phyloP scores from a whole-genome alignment of 2,329 filamentous ascomycete genomes.

The Orbilia quercus region DNA sequence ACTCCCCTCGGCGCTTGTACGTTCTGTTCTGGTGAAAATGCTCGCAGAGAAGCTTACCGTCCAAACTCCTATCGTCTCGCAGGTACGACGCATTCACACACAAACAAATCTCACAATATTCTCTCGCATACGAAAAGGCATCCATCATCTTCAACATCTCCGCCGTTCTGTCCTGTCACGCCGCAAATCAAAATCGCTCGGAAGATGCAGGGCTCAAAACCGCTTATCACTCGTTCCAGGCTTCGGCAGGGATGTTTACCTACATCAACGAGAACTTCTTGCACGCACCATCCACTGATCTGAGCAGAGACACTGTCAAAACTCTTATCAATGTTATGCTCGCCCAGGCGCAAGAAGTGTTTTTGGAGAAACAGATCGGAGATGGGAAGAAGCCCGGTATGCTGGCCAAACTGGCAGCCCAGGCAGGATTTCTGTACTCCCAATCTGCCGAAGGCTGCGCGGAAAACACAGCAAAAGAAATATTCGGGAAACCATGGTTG shows the following conservation, averaged over 20 bases:
- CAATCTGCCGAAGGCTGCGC: slow-evolving; percentile 91
- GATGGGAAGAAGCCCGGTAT: slow-evolving; percentile 93
- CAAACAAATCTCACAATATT: slow-evolving; percentile 96
- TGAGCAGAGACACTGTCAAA: slow-evolving; percentile 95
- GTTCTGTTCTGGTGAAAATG: not conserved
- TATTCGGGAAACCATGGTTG: slow-evolving; percentile 96
- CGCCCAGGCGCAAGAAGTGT: slow-evolving; percentile 96
- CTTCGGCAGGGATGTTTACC: slow-evolving; percentile 98
- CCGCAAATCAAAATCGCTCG: slow-evolving; percentile 87
- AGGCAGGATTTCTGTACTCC: slow-evolving; percentile 86
- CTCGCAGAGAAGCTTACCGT: slow-evolving; percentile 58
- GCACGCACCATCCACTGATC: slow-evolving; percentile 93
- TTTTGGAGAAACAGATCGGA: slow-evolving; percentile 92
- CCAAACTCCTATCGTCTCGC: slow-evolving; percentile 19
- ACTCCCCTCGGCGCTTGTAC: slow-evolving; percentile 56
- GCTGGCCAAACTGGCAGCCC: slow-evolving; percentile 90
- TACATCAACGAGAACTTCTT: slow-evolving; percentile 99
- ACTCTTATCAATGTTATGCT: slow-evolving; percentile 91
- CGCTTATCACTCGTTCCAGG: slow-evolving; percentile 97
- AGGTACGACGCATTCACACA: slow-evolving; percentile 99
- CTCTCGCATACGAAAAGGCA: slow-evolving; percentile 95
- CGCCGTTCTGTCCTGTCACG: slow-evolving; percentile 94
- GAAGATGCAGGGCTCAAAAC: slow-evolving; percentile 95
- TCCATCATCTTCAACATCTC: slow-evolving; percentile 99
- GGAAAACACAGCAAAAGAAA: slow-evolving; percentile 87